Conservation (phyloP, 805 yeast species). For the Candida saitoana region DNA sequence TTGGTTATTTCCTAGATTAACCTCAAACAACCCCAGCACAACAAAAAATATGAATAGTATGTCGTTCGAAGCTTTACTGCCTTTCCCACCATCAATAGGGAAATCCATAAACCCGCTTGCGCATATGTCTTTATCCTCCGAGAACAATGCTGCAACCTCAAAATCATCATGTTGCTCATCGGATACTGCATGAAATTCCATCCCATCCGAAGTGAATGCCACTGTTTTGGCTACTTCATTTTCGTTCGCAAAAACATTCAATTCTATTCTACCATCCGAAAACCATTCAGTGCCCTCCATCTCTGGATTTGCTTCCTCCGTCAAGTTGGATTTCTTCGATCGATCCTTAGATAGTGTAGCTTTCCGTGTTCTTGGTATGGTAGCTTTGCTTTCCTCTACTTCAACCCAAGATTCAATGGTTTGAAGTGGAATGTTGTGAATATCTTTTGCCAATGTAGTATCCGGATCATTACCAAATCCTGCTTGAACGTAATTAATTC, state of each 20-base stretch:
- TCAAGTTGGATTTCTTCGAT: conserved; percentile 8
- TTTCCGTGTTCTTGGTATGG: conserved; percentile 16
- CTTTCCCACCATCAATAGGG: conserved; percentile 59
- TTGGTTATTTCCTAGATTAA: conserved; percentile 52
- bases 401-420: conserved; percentile 58
- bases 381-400: conserved; percentile 28
- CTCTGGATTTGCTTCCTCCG: conserved; percentile 36
- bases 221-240: conserved; percentile 38
- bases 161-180: conserved; percentile 41
- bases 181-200: conserved; percentile 38
- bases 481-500: conserved; percentile 52
- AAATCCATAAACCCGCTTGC: conserved; percentile 73
- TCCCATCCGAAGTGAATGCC: conserved; percentile 63
- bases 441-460: conserved; percentile 31
- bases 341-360: conserved; percentile 9
- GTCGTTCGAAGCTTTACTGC: conserved; percentile 56
- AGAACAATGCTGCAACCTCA: conserved; percentile 60
- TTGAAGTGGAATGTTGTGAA: conserved; percentile 44
- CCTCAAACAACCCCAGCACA: conserved; percentile 65
- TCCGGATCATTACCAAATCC: conserved; percentile 39
- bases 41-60: conserved; percentile 75
- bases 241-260: conserved; percentile 49
- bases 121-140: conserved; percentile 55
- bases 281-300: conserved; percentile 54
- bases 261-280: conserved; percentile 33